Conservation (phyloP, 1,139 yeast genomes). For the Scheffersomyces cryptocercus region DNA sequence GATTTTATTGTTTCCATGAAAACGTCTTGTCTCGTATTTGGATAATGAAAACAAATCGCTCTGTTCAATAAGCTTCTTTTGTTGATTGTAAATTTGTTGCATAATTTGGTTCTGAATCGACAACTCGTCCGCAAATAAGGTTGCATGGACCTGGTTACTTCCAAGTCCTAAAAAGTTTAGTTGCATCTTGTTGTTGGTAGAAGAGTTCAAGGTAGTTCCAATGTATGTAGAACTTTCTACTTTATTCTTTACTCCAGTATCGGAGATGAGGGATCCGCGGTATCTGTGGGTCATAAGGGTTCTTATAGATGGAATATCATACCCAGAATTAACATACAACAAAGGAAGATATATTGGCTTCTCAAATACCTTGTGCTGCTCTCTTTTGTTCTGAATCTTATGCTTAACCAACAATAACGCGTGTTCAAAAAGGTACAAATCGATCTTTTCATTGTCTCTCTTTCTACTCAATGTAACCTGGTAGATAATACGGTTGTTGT, state of each 20-base stretch:
- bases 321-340: conserved; percentile 72
- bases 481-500: conserved; percentile 78
- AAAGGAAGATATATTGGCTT: conserved; percentile 91
- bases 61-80: conserved; percentile 65
- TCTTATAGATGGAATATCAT: conserved; percentile 69
- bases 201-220: conserved; percentile 20
- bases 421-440: conserved; percentile 85
- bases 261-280: conserved; percentile 43
- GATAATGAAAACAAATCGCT: conserved; percentile 81
- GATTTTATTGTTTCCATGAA: conserved; percentile 69
- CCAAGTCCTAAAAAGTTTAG: conserved; percentile 49
- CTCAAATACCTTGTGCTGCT: conserved; percentile 87
- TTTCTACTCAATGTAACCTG: conserved; percentile 70
- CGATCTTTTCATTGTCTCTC: conserved; percentile 78
- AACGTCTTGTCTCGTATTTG: conserved; percentile 71
- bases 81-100: conserved; percentile 79
- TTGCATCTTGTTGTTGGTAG: conserved; percentile 41
- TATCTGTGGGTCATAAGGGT: conserved; percentile 41
- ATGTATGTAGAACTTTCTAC: conserved; percentile 28
- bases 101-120: conserved; percentile 77
- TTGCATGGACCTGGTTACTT: conserved; percentile 44
- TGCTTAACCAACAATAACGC: conserved; percentile 83
- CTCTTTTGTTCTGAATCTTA: conserved; percentile 85
- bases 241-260: conserved; percentile 33
- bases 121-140: conserved; percentile 50